Base-by-base conservation (phyloP, 2,329 filamentous ascomycete species). In the Beauveria varroae region DNA sequence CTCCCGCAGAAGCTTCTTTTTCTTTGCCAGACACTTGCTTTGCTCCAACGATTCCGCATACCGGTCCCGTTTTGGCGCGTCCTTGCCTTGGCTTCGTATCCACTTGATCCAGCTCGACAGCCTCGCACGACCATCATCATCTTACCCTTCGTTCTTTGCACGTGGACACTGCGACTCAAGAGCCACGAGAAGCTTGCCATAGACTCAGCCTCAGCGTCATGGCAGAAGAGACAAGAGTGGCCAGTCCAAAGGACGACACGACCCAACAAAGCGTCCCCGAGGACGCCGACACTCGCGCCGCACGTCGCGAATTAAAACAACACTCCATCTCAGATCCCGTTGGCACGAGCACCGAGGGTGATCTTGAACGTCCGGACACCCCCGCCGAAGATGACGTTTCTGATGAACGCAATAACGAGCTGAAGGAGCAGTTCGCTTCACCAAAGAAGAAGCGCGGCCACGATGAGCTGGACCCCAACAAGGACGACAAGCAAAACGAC, bases 361-460 rank as follows among this genome's bases (percentile, higher is more conserved):
- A 61, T 64, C 69, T 64, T 64, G 63, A 65, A 7, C 67, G 68
- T 37, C 66, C 70, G 22, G 65, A 67, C 62, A 73, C 75, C 2
- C 75, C 75, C 26, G 73, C 75, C 24, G 73, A 76, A 43, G 68
- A 70, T 52, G 71, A 74, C 58, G 63, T 68, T 22, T 68, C 72
- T 62, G 65, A 67, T n/a, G 34, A 43, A 37, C 68, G 71, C 40
- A 70, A 72, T 55, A 73, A 79, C 57, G 71, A 74, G 43, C 69
- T 78, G 66, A 62, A 75, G 68, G 81, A 85, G 54, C 75, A 79
- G 62, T 68, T 85, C 50, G 75, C 79, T 22, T 87, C 84, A 14
- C 85, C 85, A 34, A 87, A 87, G 76, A 88, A 87, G 78, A 88
- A 87, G 76, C 79, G 85, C 65, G 80, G 78, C 30, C 81, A 83